Base-by-base conservation (phyloP, 1,284 basidiomycete species). In the Leccinum laetum region DNA sequence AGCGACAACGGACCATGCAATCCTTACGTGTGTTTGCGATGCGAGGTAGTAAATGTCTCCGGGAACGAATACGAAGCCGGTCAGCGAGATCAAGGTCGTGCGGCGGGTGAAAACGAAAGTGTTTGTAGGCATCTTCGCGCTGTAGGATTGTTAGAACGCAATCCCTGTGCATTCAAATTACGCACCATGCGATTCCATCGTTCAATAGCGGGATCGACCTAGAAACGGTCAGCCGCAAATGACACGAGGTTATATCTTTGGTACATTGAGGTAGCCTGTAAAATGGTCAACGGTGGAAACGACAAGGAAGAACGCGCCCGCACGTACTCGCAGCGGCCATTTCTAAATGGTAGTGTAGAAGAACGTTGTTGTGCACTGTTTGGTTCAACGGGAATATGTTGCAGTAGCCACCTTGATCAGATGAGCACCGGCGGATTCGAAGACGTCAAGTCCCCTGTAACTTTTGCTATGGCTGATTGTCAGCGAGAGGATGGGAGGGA, bases 141-240 rank as follows among this genome's bases (percentile, higher is more conserved):
- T 95, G 70, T 44, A 41, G 14, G n/a, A n/a, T 63, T 63, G 35
- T 64, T 58, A 64, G 58, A 61, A 26, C 35, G 60, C 29, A 4
- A 44, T 26, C 8, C 16, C 18, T 11, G 24, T 61, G 57, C 61
- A 35, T 37, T 58, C 9, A 63, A 41, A 64, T 14, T 55, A 69
- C 77, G 79, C 62, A 93, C 92, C 91, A 94, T 92, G 53, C 78
- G 77, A 72, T 87, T 88, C 86, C 91, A 93, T 80, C 90, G 84
- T 77, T 94, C 92, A 74, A 94, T 84, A 66, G 92, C 88, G 72
- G 91, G 90, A 79, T 95, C 93, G 68, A 83, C 73, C 92, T 94
- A 70, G 35, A 60, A 61, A 61, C n/a, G 1, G 53, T 65, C 21
- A 60, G 18, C 53, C 35, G 24, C n/a, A 32, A 21, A 13, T 7